These are phyloP conservation scores for Xylariomycetidae sp. DNA, from an alignment of 2,329 filamentous ascomycete species.

Conservation along the genomic window DNA sequence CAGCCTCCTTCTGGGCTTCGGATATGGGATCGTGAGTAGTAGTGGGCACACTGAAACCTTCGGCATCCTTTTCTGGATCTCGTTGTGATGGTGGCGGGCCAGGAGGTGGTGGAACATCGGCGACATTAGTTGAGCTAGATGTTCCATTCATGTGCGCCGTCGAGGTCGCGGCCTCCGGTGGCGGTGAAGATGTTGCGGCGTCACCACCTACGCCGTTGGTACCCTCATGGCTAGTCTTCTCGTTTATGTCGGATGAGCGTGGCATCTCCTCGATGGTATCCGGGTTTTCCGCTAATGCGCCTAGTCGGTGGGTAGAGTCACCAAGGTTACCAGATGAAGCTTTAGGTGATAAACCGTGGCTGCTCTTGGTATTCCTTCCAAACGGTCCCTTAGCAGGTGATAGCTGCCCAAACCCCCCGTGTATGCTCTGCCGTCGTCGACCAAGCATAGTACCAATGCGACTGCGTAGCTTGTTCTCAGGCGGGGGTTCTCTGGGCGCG, in stretches of 20 bases:
- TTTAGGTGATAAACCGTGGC: constrained; percentile 59
- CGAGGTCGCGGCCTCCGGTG: constrained; percentile 26
- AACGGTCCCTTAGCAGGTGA: constrained; percentile 57
- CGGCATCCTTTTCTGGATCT: constrained; percentile 56
- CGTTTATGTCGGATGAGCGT: constrained; percentile 26
- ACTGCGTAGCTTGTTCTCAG: constrained; percentile 55
- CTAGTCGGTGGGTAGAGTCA: constrained; percentile 48
- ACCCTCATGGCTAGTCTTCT: constrained; percentile 35
- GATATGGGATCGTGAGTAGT: constrained; percentile 62
- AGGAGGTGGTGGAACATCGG: constrained; percentile 47
- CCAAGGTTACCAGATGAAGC: constrained; percentile 56
- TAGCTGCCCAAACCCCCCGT: constrained; percentile 55
- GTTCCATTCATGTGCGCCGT: constrained; percentile 43
- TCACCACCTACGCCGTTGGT: constrained; percentile 42
- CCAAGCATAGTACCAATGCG: constrained; percentile 67
- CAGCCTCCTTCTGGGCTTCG: constrained; percentile 65
- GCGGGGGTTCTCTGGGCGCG: constrained; percentile 34
- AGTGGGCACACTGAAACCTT: constrained; percentile 72
- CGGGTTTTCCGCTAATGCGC: constrained; percentile 54
- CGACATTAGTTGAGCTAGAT: constrained; percentile 37
- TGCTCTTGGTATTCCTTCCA: constrained; percentile 57
- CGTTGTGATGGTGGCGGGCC: constrained; percentile 46
- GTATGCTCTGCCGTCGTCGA: constrained; percentile 60
- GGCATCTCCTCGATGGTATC: constrained; percentile 30
- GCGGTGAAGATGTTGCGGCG: constrained; percentile 21